phyloP scores from a whole-genome alignment of 139 green algal species.

The Chlorella vulgaris region DNA sequence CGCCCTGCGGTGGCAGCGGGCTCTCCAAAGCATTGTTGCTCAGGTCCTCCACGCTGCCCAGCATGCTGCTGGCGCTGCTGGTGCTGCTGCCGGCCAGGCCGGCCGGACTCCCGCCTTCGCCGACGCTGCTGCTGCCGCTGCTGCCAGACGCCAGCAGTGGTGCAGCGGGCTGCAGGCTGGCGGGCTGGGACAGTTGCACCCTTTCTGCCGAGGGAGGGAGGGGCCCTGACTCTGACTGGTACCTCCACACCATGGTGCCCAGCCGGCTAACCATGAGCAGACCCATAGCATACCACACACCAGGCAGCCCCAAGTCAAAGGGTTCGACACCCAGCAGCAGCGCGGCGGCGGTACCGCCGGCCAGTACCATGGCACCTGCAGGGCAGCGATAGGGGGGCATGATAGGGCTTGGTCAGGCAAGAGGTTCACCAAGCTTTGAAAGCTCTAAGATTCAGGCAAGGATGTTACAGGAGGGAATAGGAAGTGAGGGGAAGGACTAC shows the following conservation, averaged over 20 bases:
- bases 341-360: constrained; percentile 37
- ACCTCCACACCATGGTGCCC: constrained; percentile 59
- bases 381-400: not conserved
- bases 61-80: not conserved
- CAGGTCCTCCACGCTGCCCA: not conserved
- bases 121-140: not conserved
- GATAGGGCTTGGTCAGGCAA: not conserved
- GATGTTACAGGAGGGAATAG: too few relatives aligned
- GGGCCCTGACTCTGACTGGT: constrained; percentile 35
- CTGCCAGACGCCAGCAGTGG: not conserved
- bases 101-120: not conserved
- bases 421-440: too few relatives aligned
- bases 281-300: constrained; percentile 59
- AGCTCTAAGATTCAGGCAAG: too few relatives aligned
- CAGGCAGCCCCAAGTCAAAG: constrained; percentile 43
- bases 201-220: constrained; percentile 25
- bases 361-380: constrained; percentile 56
- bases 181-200: too few relatives aligned
- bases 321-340: constrained; percentile 50
- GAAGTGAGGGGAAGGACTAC: too few relatives aligned
- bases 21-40: constrained; percentile 24
- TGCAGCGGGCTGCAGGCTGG: not conserved
- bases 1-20: constrained; percentile 1
- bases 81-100: not conserved
- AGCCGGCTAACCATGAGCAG: constrained; percentile 57